Evolutionary conservation across 2,329 filamentous ascomycete species (phyloP), one percentile per base, ranked within the genome.

Genomic region (Pyricularia pennisetigena): DNA sequence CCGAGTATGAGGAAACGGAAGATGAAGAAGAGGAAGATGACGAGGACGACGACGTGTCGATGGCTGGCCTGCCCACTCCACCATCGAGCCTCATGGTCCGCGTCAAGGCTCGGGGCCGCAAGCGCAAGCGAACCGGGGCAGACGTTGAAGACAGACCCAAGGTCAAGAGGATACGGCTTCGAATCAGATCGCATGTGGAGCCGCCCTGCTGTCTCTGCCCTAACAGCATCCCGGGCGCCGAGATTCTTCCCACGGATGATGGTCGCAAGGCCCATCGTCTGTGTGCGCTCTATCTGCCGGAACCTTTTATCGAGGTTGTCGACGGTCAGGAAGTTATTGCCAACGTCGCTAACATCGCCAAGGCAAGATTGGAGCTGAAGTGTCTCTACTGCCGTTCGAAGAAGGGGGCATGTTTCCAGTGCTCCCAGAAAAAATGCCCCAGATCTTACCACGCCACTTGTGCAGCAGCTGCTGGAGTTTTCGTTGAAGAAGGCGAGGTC

Each of bases 361-460:
- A 95, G 77, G 92, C 91, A 68, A 91, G 94, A 24, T 81, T 97
- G 72, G 93, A 96, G 29, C 88, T 98, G 72, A 97, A 97, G 78
- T 99, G 95, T 78, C 88, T 97, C 70, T 97, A 92, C 79, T 99
- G 95, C 76, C 92, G 94, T 41, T 96, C 93, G 35, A 96, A 95
- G 78, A 91, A 91, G 69, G 95, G 95, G n/a, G 93, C 93, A 20
- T 97, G 94, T 79, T 96, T 99, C 80, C 94, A 98, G 78, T 99
- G 95, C 79, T 96, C 93, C 0, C 90, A 93, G 73, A 94, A 94
- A 81, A 98, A 97, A 77, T 99, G 95, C 74, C 90, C 92, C 4
- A 85, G 95, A 71, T 90, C 94, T 9, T 99, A 97, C 78, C 95
- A 99, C 76, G 92, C 94, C 20, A 98, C 94, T 1, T 99, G 95